Percentiles rank a stretch among this genome's conserved stretches.
These are phyloP conservation scores for Grammothele lineata DNA, from an alignment of 768 basidiomycete species.

Conservation along the genomic window DNA sequence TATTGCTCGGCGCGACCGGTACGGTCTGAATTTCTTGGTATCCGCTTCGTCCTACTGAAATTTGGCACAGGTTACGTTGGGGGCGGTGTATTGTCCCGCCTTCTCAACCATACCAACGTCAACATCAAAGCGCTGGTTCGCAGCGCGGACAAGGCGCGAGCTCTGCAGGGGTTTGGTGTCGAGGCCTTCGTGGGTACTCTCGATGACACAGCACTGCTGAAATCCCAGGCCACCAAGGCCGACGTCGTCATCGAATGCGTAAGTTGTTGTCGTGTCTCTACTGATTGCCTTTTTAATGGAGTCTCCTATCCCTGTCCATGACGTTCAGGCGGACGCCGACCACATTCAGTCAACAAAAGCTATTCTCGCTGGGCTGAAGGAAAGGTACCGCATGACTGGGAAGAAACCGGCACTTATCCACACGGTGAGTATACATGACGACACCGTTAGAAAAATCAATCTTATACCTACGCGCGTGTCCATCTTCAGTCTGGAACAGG, in stretches of 20 bases:
- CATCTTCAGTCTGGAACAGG: no score
- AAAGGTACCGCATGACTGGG: slow-evolving; percentile 38
- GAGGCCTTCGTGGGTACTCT: slow-evolving; percentile 15
- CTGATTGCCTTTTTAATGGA: no score
- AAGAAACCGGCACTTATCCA: slow-evolving; percentile 50
- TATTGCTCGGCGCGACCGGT: no score
- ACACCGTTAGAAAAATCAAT: slow-evolving; percentile 33
- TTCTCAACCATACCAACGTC: slow-evolving; percentile 38
- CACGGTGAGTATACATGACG: slow-evolving; percentile 39
- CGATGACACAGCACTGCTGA: slow-evolving; percentile 34
- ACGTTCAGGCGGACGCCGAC: slow-evolving; percentile 39
- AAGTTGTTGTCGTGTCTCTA: not conserved
- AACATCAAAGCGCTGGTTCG: slow-evolving; percentile 44
- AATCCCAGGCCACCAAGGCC: slow-evolving; percentile 35
- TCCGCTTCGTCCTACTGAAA: no score
- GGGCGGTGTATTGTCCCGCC: slow-evolving; percentile 43
- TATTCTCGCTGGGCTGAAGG: slow-evolving; percentile 50
- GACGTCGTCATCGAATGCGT: slow-evolving; percentile 33
- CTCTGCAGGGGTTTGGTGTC: slow-evolving; percentile 16
- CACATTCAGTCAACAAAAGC: slow-evolving; percentile 40
- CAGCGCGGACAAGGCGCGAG: slow-evolving; percentile 32
- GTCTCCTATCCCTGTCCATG: not conserved
- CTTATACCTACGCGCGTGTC: no score
- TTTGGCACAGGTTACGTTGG: slow-evolving; percentile 46
- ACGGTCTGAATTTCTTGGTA: no score